Evolutionary conservation across 2,329 filamentous ascomycete species (phyloP).

Genomic region (Didymella keratinophila): DNA sequence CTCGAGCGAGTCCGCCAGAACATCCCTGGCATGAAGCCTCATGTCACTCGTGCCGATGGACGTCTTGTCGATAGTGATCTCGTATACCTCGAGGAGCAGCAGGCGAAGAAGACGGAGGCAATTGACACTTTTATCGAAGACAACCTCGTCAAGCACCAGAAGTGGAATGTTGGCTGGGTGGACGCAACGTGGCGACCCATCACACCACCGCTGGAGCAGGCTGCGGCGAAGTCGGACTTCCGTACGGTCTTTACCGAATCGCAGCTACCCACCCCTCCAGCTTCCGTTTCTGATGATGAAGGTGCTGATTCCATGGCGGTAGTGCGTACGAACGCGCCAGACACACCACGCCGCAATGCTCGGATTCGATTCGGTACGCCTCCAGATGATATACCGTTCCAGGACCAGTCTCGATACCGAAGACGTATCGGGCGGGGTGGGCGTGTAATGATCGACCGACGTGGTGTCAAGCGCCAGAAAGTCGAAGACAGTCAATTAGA

Average conservation of each 20-base stretch:
- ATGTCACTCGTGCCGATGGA: conserved; percentile 68
- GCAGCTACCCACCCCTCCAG: conserved; percentile 57
- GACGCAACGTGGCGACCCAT: conserved; percentile 88
- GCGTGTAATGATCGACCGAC: conserved; percentile 86
- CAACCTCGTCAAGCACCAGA: conserved; percentile 85
- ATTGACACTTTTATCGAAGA: conserved; percentile 83
- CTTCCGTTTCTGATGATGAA: conserved; percentile 55
- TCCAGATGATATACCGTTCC: conserved; percentile 49
- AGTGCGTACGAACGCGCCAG: conserved; percentile 42
- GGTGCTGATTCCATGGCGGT: conserved; percentile 51
- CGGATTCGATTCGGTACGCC: conserved; percentile 51
- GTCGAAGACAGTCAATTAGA: conserved; percentile 32
- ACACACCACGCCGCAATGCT: conserved; percentile 36
- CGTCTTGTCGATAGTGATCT: conserved; percentile 79
- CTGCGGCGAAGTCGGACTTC: conserved; percentile 48
- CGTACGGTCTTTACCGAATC: conserved; percentile 50
- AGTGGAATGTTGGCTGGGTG: conserved; percentile 90
- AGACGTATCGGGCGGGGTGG: conserved; percentile 85
- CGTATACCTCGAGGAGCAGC: conserved; percentile 75
- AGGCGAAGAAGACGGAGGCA: conserved; percentile 81
- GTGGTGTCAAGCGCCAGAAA: conserved; percentile 66
- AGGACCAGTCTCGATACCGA: conserved; percentile 72
- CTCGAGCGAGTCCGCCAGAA: conserved; percentile 69
- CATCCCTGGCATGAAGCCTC: conserved; percentile 63
- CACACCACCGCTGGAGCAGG: conserved; percentile 72